Base-by-base conservation (phyloP, 1,139 yeast genomes). In the Meyerozyma carpophila region DNA sequence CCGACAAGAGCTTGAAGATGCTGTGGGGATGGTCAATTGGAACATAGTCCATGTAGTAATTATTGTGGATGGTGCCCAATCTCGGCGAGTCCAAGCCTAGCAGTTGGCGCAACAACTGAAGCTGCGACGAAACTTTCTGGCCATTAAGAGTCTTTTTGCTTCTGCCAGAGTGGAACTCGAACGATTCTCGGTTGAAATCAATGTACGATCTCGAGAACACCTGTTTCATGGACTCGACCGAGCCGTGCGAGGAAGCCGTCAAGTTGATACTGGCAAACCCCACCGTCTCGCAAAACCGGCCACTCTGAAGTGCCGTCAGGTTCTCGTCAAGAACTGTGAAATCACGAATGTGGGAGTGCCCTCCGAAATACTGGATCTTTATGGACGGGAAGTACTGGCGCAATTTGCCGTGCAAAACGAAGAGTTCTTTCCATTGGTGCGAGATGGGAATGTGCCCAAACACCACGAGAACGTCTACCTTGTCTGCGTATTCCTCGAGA, bases 301-400 rank as follows among this genome's bases (percentile, higher is more conserved):
- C 98, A 55, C 96, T 86, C 63, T 91, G 95, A 25, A 93, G 62
- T 0, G 84, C 96, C 0, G 88, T 80, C 27, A 94, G 78, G 44
- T 67, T 68, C 1, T 68, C 65, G 58, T 93, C 98, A 47, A 81
- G 73, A 5, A 81, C 69, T 5, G 78, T 74, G 60, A 84, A 91
- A 63, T 93, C 98, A 49, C 98, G 73, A 32, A 93, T 81, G 61
- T 93, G 98, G 36, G 95, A 82, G 63, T 93, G 98, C 0, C 98
- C 98, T 1, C 98, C 98, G 61, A 93, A 83, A 57, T 86, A 86
- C 57, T 89, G 96, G 42, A 93, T 86, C 1, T 82, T 72, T 0
- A 77, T 74, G 25, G 70, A 57, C 2, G 95, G 91, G 55, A 77
- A 84, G 32, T 62, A 69, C 20, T 59, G 48, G 44, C 98, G 74